phyloP scores from a whole-genome alignment of 2,329 filamentous ascomycete species.

The Aulographum hederae region DNA sequence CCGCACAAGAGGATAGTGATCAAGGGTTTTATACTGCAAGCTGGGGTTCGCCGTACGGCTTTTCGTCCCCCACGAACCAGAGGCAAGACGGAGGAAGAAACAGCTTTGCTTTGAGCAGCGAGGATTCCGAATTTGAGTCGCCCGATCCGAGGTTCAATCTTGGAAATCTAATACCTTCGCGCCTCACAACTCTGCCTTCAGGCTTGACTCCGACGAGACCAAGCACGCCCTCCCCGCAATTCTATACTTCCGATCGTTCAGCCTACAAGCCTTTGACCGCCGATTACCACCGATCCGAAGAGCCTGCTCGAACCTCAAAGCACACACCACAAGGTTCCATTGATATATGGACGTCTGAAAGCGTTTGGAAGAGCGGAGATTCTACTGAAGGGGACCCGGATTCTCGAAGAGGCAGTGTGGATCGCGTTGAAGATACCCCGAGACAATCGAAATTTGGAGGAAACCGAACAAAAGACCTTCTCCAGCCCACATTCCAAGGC shows the following conservation, averaged over 20 bases:
- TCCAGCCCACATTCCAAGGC: neutral
- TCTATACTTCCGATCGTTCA: too few species aligned
- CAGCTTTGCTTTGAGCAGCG: conserved; percentile 15
- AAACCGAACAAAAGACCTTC: neutral
- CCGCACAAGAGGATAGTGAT: conserved; percentile 14
- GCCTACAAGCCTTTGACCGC: too few species aligned
- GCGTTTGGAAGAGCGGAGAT: neutral
- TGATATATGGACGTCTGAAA: neutral
- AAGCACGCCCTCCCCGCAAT: conserved; percentile 6
- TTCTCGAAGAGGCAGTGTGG: neutral
- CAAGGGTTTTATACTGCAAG: conserved; percentile 52
- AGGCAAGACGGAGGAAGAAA: conserved; percentile 3
- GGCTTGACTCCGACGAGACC: conserved; percentile 6
- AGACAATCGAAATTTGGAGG: neutral
- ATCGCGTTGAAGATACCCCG: neutral
- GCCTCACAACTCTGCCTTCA: conserved; percentile 5
- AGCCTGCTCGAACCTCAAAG: neutral
- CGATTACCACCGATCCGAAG: neutral
- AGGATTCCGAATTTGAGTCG: conserved; percentile 19
- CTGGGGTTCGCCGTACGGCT: conserved; percentile 83
- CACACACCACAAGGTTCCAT: neutral
- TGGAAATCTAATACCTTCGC: conserved; percentile 16
- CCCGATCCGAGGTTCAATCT: conserved; percentile 18
- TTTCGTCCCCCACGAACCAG: conserved; percentile 22
- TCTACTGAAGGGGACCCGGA: neutral